These are phyloP conservation scores for Datura wrightii DNA, from an alignment of 257 asterid genomes.

Conservation along the genomic window DNA sequence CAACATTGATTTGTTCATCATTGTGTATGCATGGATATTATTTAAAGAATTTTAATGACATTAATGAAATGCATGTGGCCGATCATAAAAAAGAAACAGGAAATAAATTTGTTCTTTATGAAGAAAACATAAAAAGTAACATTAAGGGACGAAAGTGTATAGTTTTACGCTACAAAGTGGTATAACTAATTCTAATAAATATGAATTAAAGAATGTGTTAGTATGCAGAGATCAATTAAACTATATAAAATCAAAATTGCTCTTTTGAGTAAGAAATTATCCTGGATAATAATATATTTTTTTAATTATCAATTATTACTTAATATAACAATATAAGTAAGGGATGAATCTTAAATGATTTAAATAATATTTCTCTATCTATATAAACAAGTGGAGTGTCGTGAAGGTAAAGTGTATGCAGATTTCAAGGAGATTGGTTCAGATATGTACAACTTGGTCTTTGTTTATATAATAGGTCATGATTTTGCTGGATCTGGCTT, in stretches of 20 bases:
- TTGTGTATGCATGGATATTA: neutral
- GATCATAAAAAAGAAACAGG: neutral
- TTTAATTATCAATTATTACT: neutral
- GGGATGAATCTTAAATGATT: too few species aligned
- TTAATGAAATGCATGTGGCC: constrained; percentile 26
- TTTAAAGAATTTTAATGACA: constrained; percentile 7
- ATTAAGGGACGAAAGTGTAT: neutral
- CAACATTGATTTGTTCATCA: neutral
- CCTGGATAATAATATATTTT: neutral
- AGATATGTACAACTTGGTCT: too few species aligned
- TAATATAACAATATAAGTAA: neutral
- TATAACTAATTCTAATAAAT: neutral
- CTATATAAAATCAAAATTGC: neutral
- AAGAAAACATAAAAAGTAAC: neutral
- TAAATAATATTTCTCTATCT: too few species aligned
- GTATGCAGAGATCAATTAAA: neutral
- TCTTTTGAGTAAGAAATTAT: neutral
- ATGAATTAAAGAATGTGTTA: neutral
- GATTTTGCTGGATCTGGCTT: too few species aligned
- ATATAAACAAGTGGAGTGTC: too few species aligned
- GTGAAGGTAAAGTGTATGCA: too few species aligned
- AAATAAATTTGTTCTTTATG: neutral
- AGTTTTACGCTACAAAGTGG: neutral
- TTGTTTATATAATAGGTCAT: too few species aligned
- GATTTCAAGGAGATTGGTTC: too few species aligned